phyloP scores from a whole-genome alignment of 2,329 filamentous ascomycete species.

The Colletotrichum eleusines region DNA sequence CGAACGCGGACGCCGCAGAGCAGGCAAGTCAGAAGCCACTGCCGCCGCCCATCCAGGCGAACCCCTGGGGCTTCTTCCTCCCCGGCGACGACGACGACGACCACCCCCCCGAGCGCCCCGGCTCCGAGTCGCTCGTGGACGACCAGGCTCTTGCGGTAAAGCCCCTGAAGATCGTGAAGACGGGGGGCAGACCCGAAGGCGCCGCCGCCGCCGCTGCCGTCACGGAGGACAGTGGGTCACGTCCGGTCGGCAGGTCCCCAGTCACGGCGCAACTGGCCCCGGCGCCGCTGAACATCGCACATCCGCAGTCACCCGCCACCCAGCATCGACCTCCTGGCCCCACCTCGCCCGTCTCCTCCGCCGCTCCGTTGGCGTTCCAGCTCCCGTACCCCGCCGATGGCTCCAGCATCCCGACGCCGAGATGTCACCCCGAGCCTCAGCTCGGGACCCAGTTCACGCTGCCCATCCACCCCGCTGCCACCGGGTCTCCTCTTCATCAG shows the following conservation, averaged over 20 bases:
- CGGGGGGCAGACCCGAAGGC: background rate
- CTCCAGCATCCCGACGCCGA: conserved; percentile 12
- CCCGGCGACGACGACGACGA: conserved; percentile 17
- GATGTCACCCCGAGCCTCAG: background rate
- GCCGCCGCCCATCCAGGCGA: conserved; percentile 34
- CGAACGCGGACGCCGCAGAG: background rate
- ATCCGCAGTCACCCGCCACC: conserved; percentile 12
- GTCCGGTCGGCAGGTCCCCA: no score
- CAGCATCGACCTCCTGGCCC: background rate
- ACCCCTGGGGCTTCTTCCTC: conserved; percentile 43
- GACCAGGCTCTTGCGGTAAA: conserved; percentile 26
- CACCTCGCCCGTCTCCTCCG: background rate
- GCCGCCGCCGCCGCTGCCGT: background rate
- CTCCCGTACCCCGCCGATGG: conserved; percentile 22
- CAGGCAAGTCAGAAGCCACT: conserved; percentile 12
- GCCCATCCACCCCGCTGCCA: conserved; percentile 15
- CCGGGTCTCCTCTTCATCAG: background rate
- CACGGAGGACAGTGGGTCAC: background rate
- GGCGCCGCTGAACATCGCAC: conserved; percentile 28
- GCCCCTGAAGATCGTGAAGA: conserved; percentile 39
- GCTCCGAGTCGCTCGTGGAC: conserved; percentile 10
- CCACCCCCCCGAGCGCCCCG: conserved; percentile 1
- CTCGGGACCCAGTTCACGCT: conserved; percentile 11
- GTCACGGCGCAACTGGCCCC: conserved; percentile 14
- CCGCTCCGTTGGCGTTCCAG: background rate